phyloP scores from a whole-genome alignment of 2,329 filamentous ascomycete species.

The Aspergillus quadrilineatus region DNA sequence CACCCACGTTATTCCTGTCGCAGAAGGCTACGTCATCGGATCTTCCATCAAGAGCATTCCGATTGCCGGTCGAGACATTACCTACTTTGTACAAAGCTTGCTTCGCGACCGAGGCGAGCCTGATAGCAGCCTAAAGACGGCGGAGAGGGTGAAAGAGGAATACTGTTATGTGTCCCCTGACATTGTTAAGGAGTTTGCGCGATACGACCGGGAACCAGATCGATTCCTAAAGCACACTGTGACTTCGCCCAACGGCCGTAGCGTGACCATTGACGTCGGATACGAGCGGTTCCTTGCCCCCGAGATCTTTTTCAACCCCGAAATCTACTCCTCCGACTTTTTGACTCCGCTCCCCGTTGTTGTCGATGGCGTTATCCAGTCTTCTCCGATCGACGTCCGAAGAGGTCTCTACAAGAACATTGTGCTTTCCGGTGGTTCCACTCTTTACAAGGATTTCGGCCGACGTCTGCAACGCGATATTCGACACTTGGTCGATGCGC shows the following conservation, averaged over 20 bases:
- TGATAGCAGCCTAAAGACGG: slow-evolving; percentile 94
- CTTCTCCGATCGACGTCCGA: slow-evolving; percentile 94
- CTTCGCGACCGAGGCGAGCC: slow-evolving; percentile 94
- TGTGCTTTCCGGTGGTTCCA: slow-evolving; percentile 93
- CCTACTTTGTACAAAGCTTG: slow-evolving; percentile 96
- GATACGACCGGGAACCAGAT: slow-evolving; percentile 89
- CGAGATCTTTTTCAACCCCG: slow-evolving; percentile 99
- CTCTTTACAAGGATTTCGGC: slow-evolving; percentile 97
- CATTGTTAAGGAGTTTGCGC: slow-evolving; percentile 96
- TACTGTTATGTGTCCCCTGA: slow-evolving; percentile 98
- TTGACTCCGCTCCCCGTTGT: slow-evolving; percentile 90
- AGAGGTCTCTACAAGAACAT: slow-evolving; percentile 99
- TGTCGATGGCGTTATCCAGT: slow-evolving; percentile 95
- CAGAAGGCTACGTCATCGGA: slow-evolving; percentile 97
- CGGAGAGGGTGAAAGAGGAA: slow-evolving; percentile 97
- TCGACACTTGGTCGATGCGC: slow-evolving; percentile 87
- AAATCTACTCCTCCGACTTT: slow-evolving; percentile 99
- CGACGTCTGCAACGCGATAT: slow-evolving; percentile 95
- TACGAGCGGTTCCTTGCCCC: slow-evolving; percentile 98
- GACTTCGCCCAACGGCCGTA: slow-evolving; percentile 78
- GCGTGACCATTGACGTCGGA: slow-evolving; percentile 84
- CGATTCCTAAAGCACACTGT: slow-evolving; percentile 90
- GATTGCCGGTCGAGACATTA: slow-evolving; percentile 96
- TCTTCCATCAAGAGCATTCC: slow-evolving; percentile 99
- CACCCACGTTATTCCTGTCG: slow-evolving; percentile 97